Percentiles rank a stretch among this genome's conserved stretches.
These are phyloP conservation scores for Exophiala sp. DNA, from an alignment of 2,329 filamentous ascomycete genomes.

Conservation along the genomic window DNA sequence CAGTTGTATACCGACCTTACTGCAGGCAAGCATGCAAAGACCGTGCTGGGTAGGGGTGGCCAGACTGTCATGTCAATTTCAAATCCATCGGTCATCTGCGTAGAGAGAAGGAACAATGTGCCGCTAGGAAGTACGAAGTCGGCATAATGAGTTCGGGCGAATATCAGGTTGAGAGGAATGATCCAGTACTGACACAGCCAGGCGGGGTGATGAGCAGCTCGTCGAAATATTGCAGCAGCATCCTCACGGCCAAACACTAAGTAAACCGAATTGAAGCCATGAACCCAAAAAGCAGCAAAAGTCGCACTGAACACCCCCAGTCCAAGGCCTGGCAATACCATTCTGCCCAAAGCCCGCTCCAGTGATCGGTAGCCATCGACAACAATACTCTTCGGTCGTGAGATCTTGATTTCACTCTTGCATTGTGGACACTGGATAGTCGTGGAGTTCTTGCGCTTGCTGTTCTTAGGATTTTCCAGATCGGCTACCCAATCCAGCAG, in stretches of 20 bases:
- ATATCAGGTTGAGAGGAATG: conserved; percentile 64
- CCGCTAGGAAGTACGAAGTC: conserved; percentile 63
- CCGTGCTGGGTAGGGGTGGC: conserved; percentile 64
- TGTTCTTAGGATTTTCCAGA: conserved; percentile 62
- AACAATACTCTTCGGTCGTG: conserved; percentile 69
- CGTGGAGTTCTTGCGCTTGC: conserved; percentile 51
- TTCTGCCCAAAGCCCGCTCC: conserved; percentile 53
- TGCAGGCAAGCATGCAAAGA: conserved; percentile 65
- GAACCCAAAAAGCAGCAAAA: conserved; percentile 52
- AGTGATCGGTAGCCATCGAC: conserved; percentile 63
- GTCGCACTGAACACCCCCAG: conserved; percentile 43
- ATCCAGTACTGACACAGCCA: conserved; percentile 59
- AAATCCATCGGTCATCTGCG: conserved; percentile 39
- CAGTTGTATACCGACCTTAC: conserved; percentile 61
- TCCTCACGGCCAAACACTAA: conserved; percentile 64
- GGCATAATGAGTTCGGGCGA: conserved; percentile 62
- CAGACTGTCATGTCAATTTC: conserved; percentile 56
- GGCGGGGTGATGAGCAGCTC: conserved; percentile 33
- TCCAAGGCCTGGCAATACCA: conserved; percentile 64
- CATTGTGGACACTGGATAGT: conserved; percentile 79
- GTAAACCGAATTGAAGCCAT: conserved; percentile 62
- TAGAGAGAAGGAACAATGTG: conserved; percentile 55
- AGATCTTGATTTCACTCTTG: conserved; percentile 73
- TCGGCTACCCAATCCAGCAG: conserved; percentile 92
- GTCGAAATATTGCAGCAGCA: conserved; percentile 52